Evolutionary conservation across 164 flowering plant species (phyloP).

Genomic region (Tetracentron sinense): DNA sequence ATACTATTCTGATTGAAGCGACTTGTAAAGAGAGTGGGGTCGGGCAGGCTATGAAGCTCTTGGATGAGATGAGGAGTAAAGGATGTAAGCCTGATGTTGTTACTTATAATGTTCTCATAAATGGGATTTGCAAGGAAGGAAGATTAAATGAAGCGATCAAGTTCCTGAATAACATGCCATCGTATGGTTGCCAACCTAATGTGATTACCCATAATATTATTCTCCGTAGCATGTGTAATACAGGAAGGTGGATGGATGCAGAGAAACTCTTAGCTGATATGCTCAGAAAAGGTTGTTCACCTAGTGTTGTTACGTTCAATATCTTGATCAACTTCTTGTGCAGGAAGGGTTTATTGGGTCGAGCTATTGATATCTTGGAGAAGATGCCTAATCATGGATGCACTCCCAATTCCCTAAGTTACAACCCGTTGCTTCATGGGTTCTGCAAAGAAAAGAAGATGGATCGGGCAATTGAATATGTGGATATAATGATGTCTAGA

Average conservation of each 20-base stretch:
- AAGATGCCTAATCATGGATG: slow-evolving; percentile 86
- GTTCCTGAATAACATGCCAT: slow-evolving; percentile 59
- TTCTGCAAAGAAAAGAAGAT: slow-evolving; percentile 89
- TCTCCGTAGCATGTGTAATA: slow-evolving; percentile 77
- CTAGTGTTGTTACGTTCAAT: slow-evolving; percentile 86
- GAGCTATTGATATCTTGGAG: slow-evolving; percentile 77
- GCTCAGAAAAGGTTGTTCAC: slow-evolving; percentile 69
- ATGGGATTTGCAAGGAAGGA: slow-evolving; percentile 88
- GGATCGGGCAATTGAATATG: slow-evolving; percentile 77
- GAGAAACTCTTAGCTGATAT: slow-evolving; percentile 69
- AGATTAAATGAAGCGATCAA: slow-evolving; percentile 75
- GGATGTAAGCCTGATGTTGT: slow-evolving; percentile 90
- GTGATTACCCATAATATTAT: slow-evolving; percentile 80
- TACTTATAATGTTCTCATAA: slow-evolving; percentile 82
- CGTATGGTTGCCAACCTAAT: slow-evolving; percentile 77
- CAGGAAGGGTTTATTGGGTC: slow-evolving; percentile 64
- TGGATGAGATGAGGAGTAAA: slow-evolving; percentile 82
- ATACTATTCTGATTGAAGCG: slow-evolving; percentile 89
- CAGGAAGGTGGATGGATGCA: slow-evolving; percentile 90
- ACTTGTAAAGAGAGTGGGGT: slow-evolving; percentile 80
- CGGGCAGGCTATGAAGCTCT: slow-evolving; percentile 75
- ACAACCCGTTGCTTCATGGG: slow-evolving; percentile 82
- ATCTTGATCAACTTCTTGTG: slow-evolving; percentile 80
- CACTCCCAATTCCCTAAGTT: slow-evolving; percentile 77
- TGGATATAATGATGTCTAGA: slow-evolving; percentile 70